A percentile compares a stretch with the other conserved stretches of the same genome.
phyloP scores from a whole-genome alignment of 2,329 filamentous ascomycete species.

The Fusarium secorum region DNA sequence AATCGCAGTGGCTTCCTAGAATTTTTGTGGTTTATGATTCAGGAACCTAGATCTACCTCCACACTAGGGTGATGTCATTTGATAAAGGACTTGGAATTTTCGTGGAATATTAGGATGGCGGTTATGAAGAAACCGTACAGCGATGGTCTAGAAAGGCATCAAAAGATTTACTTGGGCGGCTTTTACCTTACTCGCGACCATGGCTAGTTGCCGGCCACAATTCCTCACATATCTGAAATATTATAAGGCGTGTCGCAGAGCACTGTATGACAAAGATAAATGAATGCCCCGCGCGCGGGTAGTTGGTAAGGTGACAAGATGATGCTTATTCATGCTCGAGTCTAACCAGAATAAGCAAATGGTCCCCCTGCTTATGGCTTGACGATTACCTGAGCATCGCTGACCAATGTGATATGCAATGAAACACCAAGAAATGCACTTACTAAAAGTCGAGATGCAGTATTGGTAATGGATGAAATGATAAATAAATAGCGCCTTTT shows the following conservation, averaged over 20 bases:
- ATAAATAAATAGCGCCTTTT: background rate
- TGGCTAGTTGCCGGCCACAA: background rate
- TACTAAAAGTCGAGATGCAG: background rate
- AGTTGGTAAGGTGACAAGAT: no score
- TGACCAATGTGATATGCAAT: slow-evolving; percentile 1
- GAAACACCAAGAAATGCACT: background rate
- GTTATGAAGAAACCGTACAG: no score
- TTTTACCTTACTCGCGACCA: accelerated
- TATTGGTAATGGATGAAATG: background rate
- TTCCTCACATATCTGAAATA: background rate
- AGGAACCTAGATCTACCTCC: accelerated
- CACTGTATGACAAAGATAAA: no score
- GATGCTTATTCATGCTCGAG: background rate
- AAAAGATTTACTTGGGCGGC: accelerated
- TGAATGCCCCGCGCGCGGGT: background rate
- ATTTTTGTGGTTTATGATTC: accelerated
- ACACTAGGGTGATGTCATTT: accelerated
- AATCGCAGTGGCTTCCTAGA: background rate
- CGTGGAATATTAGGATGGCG: background rate
- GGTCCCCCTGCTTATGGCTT: background rate
- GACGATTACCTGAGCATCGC: background rate
- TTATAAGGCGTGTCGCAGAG: background rate
- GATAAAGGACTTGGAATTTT: accelerated
- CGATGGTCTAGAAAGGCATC: no score
- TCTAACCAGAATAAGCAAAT: background rate